Percentiles rank a stretch among this genome's conserved stretches.
Conservation (phyloP, 495 filamentous ascomycete species). For the Penicillium flavigenum region DNA sequence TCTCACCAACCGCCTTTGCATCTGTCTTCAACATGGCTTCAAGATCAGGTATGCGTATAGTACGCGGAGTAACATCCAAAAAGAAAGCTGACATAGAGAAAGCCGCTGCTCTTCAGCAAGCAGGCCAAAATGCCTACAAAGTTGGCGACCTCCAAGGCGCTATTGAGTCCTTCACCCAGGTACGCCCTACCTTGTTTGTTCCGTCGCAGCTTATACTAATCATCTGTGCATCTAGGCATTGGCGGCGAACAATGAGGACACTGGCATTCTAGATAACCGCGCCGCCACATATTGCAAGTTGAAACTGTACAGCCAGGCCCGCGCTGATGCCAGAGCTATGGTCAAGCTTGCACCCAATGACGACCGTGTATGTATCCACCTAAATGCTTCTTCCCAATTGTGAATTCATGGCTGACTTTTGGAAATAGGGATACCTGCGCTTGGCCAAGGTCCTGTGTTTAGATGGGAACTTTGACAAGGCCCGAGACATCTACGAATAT, state of each 20-base stretch:
- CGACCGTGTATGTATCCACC: slow-evolving; percentile 43
- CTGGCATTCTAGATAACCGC: slow-evolving; percentile 58
- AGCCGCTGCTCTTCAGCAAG: slow-evolving; percentile 26
- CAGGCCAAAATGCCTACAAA: slow-evolving; percentile 44
- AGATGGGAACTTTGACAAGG: slow-evolving; percentile 52
- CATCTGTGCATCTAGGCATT: slow-evolving; percentile 34
- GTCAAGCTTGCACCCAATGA: slow-evolving; percentile 51
- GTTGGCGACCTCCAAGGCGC: slow-evolving; percentile 42
- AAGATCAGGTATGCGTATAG: neutral
- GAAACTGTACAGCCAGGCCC: slow-evolving; percentile 50
- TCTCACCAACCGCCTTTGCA: neutral
- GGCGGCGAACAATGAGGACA: slow-evolving; percentile 29
- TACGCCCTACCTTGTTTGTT: slow-evolving; percentile 19
- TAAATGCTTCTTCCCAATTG: neutral
- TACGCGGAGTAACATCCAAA: neutral
- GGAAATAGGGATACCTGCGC: slow-evolving; percentile 60
- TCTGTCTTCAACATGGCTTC: slow-evolving; percentile 8
- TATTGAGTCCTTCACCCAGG: slow-evolving; percentile 44
- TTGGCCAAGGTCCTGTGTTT: slow-evolving; percentile 60
- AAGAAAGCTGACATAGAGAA: slow-evolving; percentile 4
- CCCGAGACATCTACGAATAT: slow-evolving; percentile 60
- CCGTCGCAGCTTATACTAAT: neutral
- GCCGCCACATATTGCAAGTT: slow-evolving; percentile 61
- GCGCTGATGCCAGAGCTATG: slow-evolving; percentile 60
- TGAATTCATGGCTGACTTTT: neutral